Base-by-base conservation (phyloP, 768 basidiomycete species). In the Cystofilobasidium ferigula region DNA sequence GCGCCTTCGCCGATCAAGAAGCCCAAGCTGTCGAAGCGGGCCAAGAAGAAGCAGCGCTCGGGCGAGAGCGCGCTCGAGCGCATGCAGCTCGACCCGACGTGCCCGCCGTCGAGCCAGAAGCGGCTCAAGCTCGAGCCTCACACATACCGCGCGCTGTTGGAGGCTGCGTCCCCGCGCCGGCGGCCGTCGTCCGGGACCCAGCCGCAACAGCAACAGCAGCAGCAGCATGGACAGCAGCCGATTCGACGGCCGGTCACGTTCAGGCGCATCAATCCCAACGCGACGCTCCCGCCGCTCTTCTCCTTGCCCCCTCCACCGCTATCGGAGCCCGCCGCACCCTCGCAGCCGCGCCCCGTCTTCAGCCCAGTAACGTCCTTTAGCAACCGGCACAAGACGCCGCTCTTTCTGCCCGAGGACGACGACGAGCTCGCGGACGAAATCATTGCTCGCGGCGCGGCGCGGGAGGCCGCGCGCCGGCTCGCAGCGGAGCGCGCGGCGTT, bases 321-420 rank as follows among this genome's bases (percentile, higher is more conserved):
- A 5, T 5, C 10, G 13, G 47, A 10, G n/a, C 47, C 20, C 26
- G 14, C 47, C 47, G 3, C 22, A 24, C 9, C 47, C 47, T 24
- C 22, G 22, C 7, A 47, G 10, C 16, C n/a, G n/a, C 26, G n/a
- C 47, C 47, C 8, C 10, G 18, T n/a, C n/a, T n/a, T n/a, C n/a
- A n/a, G n/a, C n/a, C n/a, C n/a, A n/a, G n/a, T n/a, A n/a, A n/a
- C n/a, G n/a, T n/a, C n/a, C n/a, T n/a, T n/a, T n/a, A n/a, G n/a
- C n/a, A n/a, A 48, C 24, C 22, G 47, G 3, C 22, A 24, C 47
- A 48, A 48, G 26, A 48, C 47, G 3, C 47, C 47, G 9, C 47
- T 48, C 10, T 48, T 48, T 48, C 26, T 48, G n/a, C 47, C 47
- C n/a, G 47, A 48, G 10, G 47, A 48, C 47, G 47, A 48, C 47